These are phyloP conservation scores for Pythium oligandrum DNA, from an alignment of 352 stramenopile species.

Conservation along the genomic window DNA sequence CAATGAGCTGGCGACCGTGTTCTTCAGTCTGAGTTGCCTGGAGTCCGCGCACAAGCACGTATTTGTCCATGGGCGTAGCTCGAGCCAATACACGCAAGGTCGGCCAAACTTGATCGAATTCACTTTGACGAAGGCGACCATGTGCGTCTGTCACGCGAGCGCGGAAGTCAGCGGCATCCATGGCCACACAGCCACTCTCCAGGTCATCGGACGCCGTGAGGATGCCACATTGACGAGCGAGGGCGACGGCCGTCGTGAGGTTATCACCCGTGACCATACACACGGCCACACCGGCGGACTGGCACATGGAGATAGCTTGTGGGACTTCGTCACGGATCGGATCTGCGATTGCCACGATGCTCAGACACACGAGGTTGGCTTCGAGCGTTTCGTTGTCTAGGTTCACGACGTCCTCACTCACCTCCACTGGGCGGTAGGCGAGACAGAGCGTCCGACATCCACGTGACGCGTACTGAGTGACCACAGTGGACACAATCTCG, in stretches of 20 bases:
- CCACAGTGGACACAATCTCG: not conserved
- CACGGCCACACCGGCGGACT: conserved; percentile 17
- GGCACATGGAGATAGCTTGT: conserved; percentile 15
- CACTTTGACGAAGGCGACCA: conserved; percentile 14
- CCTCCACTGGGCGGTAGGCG: conserved; percentile 47
- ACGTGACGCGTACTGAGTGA: conserved; percentile 31
- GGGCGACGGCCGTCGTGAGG: conserved; percentile 16
- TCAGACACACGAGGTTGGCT: conserved; percentile 13
- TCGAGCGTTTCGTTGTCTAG: conserved; percentile 36
- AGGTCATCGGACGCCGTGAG: conserved; percentile 17
- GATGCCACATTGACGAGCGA: conserved; percentile 19
- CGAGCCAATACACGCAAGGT: conserved; percentile 19
- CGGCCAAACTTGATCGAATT: conserved; percentile 23
- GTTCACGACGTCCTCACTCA: conserved; percentile 6
- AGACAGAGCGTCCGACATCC: conserved; percentile 58
- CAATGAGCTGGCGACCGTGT: conserved; percentile 63
- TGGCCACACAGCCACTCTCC: conserved; percentile 12
- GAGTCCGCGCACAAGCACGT: conserved; percentile 20
- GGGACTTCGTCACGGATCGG: conserved; percentile 17
- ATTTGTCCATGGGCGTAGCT: conserved; percentile 21
- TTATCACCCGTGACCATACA: conserved; percentile 27
- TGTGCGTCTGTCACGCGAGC: conserved; percentile 11
- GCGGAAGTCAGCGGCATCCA: conserved; percentile 20
- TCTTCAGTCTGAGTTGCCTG: conserved; percentile 7
- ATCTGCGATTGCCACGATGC: conserved; percentile 20